Percentiles rank a stretch among this genome's conserved stretches.
Conservation (phyloP, 2,329 filamentous ascomycete species). For the Penicillium occitanis region DNA sequence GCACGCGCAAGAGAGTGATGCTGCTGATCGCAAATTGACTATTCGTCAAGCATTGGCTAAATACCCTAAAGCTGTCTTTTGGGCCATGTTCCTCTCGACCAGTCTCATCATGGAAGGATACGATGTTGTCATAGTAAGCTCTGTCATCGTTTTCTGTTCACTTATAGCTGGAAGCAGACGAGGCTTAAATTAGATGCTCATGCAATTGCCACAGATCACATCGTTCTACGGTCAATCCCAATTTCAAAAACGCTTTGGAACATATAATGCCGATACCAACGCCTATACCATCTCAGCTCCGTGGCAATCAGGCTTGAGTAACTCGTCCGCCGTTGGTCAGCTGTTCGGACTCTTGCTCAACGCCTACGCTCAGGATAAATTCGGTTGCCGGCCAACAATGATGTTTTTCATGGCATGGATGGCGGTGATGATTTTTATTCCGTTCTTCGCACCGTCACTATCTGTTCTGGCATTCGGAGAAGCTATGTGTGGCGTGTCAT, state of each 20-base stretch:
- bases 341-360: conserved; percentile 54
- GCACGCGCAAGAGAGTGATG: conserved; percentile 20
- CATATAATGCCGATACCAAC: background rate
- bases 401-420: conserved; percentile 49
- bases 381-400: conserved; percentile 54
- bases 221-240: conserved; percentile 21
- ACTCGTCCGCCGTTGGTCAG: conserved; percentile 45
- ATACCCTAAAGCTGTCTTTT: conserved; percentile 20
- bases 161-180: background rate
- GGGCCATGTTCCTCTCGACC: conserved; percentile 20
- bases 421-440: conserved; percentile 51
- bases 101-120: conserved; percentile 21
- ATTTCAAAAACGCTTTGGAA: conserved; percentile 18
- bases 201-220: conserved; percentile 3
- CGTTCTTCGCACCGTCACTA: conserved; percentile 52
- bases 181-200: background rate
- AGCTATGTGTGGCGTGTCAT: conserved; percentile 47
- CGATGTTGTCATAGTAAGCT: conserved; percentile 16
- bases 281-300: conserved; percentile 11
- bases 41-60: conserved; percentile 17
- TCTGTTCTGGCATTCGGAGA: conserved; percentile 50
- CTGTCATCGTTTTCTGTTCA: background rate
- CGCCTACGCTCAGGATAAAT: conserved; percentile 52
- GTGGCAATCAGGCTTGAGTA: conserved; percentile 49
- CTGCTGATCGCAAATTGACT: conserved; percentile 18